Evolutionary conservation across 2,329 filamentous ascomycete species (phyloP), one percentile per base, ranked within the genome.

Genomic region (Arthrobotrys pseudoclavata): DNA sequence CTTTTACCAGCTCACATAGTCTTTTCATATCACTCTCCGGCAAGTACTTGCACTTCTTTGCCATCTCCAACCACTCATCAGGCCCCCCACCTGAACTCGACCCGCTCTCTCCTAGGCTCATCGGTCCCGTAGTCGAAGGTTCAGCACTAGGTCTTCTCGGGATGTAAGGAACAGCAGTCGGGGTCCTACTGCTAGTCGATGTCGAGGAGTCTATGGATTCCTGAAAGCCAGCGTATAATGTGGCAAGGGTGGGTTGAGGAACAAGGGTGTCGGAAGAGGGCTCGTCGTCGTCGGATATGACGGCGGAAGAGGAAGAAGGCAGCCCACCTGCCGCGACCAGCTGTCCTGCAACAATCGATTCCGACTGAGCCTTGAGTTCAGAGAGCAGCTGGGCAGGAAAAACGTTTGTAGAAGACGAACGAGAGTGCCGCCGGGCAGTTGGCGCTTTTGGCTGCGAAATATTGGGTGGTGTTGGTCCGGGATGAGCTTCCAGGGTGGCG

Each of bases 21-120:
- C 97, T 92, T 87, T 99, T 99, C 96, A 99, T 99, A 82, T 96
- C 93, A 79, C 91, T 86, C 85, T 99, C 96, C 61, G 96, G 96
- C 64, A 99, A 88, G 84, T 98, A 97, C 84, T 97, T 96, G 86
- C 96, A 98, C 85, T 96, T 92, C 85, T 97, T 97, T 52, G 96
- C 96, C 84, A 96, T 92, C 83, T 96, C 92, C 34, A 99, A 88
- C 96, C 96, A 99, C 86, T 98, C 94, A 84, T 97, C 93, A 37
- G 96, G 90, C 13, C 93, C 93, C 45, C 94, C 92, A 83, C 93
- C 92, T 71, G 92, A 89, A 79, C 90, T 92, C 74, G 96, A 95
- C 81, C 97, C 89, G 80, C 88, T 87, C 79, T 85, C 87, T 76
- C 86, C 85, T 81, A 86, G 86, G 53, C 82, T 84, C 86, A 88